These are phyloP conservation scores for Cubamyces lactineus DNA, from an alignment of 768 basidiomycete species.

Conservation along the genomic window DNA sequence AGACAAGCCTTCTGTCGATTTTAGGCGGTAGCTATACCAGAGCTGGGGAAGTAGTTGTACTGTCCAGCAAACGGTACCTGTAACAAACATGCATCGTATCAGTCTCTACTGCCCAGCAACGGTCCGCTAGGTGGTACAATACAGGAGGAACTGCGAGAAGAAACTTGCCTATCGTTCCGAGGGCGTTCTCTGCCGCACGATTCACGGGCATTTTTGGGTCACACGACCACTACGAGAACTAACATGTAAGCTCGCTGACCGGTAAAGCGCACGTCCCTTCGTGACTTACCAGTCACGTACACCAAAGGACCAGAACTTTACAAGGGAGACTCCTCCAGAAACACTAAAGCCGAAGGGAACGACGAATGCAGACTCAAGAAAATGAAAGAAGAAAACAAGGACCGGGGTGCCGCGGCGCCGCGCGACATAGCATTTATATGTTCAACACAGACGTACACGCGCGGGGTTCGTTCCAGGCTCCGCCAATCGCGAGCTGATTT, in stretches of 20 bases:
- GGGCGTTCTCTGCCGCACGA: constrained; percentile 61
- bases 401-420: background rate
- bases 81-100: too few species aligned
- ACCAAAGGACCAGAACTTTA: background rate
- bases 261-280: background rate
- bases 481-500: background rate
- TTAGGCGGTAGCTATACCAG: constrained; percentile 69
- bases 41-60: constrained; percentile 71
- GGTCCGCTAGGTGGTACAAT: too few species aligned
- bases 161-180: constrained; percentile 65
- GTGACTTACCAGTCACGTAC: background rate
- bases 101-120: too few species aligned
- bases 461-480: background rate
- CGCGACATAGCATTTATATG: background rate
- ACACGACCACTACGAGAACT: background rate
- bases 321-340: too few species aligned
- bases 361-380: background rate
- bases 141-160: background rate
- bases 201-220: constrained; percentile 49
- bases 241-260: background rate
- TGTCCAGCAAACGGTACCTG: constrained; percentile 70
- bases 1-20: constrained; percentile 72
- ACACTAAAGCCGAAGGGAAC: background rate
- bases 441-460: background rate
- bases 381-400: background rate